These are phyloP conservation scores for Stagonosporopsis vannaccii DNA, from an alignment of 2,329 filamentous ascomycete species.

Conservation along the genomic window DNA sequence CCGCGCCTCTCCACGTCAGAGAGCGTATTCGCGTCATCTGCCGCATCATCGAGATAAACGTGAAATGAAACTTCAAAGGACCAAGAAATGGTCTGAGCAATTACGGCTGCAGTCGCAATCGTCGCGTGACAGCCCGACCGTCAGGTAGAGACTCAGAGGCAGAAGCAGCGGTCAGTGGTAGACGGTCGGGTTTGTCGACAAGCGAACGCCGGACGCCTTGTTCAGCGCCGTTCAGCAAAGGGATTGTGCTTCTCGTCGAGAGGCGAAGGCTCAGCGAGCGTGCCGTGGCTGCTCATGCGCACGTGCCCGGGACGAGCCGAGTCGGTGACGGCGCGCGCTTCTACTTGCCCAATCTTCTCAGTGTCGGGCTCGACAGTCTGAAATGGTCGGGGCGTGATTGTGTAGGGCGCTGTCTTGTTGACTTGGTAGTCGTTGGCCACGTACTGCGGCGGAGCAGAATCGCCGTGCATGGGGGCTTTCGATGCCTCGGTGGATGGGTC, in stretches of 20 bases:
- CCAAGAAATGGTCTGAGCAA: conserved; percentile 52
- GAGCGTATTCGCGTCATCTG: conserved; percentile 37
- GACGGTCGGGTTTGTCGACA: conserved; percentile 47
- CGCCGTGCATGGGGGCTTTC: conserved; percentile 27
- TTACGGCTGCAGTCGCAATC: conserved; percentile 51
- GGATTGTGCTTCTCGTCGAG: conserved; percentile 46
- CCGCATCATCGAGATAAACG: conserved; percentile 20
- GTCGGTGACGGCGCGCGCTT: conserved; percentile 51
- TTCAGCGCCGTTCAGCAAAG: conserved; percentile 37
- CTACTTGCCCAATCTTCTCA: conserved; percentile 55
- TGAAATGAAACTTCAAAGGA: conserved; percentile 45
- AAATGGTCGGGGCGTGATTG: conserved; percentile 53
- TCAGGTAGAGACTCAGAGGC: conserved; percentile 53
- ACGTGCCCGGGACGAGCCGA: conserved; percentile 54
- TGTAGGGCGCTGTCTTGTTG: conserved; percentile 57
- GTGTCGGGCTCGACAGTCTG: conserved; percentile 50
- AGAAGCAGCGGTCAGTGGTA: conserved; percentile 55
- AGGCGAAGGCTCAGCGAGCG: conserved; percentile 54
- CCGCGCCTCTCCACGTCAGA: conserved; percentile 41
- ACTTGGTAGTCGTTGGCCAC: conserved; percentile 52
- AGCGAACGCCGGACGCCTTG: conserved; percentile 9
- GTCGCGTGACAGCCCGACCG: conserved; percentile 33
- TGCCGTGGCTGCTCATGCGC: conserved; percentile 55
- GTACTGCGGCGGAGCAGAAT: conserved; percentile 52
- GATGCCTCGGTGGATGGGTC: conserved; percentile 36